Evolutionary conservation across 192 early-diverging fungal genomes (phyloP), one percentile per base, ranked within the genome.

Genomic region (Podila clonocystis): DNA sequence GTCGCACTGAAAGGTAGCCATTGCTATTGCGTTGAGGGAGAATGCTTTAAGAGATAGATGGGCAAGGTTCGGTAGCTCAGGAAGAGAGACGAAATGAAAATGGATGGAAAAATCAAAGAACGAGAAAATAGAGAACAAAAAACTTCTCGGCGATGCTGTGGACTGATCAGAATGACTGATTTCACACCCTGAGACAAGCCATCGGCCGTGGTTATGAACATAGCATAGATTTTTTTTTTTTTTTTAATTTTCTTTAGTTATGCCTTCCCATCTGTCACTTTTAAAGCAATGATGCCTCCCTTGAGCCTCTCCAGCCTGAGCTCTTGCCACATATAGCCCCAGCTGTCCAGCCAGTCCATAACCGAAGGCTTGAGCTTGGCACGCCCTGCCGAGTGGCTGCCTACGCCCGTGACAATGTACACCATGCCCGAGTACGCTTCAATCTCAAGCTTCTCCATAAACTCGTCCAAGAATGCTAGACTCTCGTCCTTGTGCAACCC

Each of bases 401-500:
- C 87, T 0, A 84, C 82, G 9, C 87, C 87, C 20, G 87, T 88
- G 8, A 88, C 85, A 26, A 88, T 70, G 73, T 86, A 88, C 30
- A 86, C 75, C 22, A 75, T 74, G 9, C 87, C 87, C 2, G 74
- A 58, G 22, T 85, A 88, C 6, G 63, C 34, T 30, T 78, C 77
- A 22, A 65, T 72, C 59, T 75, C 66, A 26, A 88, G 48, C 3
- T 68, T 68, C n/a, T 78, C 68, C 63, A 88, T 72, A 50, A 82
- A 77, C 63, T 85, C 78, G 17, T 85, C 82, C 33, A 88, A 24
- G 41, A 85, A 75, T 13, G 64, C 73, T 15, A 88, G 22, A 3
- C 83, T 82, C 69, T 88, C 87, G 22, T 88, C 85, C 29, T 85
- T 82, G 70, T 88, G 87, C 31, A 86, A 62, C 3, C 87, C 87